Evolutionary conservation across 2,329 filamentous ascomycete species (phyloP).

Genomic region (Apiospora malaysiana): DNA sequence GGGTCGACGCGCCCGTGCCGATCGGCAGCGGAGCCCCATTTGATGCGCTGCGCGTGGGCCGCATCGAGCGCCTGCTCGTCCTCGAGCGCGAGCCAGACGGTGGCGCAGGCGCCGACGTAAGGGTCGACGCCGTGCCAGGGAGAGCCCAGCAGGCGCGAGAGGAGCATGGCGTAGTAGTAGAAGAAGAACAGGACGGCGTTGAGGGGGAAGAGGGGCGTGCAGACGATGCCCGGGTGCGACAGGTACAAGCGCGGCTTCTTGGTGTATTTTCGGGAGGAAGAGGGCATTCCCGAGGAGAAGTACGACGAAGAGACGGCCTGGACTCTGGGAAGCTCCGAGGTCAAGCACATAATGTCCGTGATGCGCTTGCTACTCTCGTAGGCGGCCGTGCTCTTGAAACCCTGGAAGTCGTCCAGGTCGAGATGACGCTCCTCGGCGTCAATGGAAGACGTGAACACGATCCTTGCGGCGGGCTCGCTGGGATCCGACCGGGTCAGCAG

Average conservation of each 20-base stretch:
- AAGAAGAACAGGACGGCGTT: slow-evolving; percentile 70
- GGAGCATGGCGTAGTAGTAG: slow-evolving; percentile 71
- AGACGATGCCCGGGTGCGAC: slow-evolving; percentile 85
- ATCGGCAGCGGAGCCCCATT: slow-evolving; percentile 84
- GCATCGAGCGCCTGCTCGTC: slow-evolving; percentile 66
- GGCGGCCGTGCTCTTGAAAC: slow-evolving; percentile 62
- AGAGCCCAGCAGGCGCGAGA: slow-evolving; percentile 80
- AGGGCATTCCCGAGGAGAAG: slow-evolving; percentile 46
- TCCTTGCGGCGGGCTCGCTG: slow-evolving; percentile 59
- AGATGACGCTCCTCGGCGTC: slow-evolving; percentile 67
- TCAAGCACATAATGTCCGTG: slow-evolving; percentile 83
- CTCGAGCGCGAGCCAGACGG: slow-evolving; percentile 79
- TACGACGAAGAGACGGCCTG: slow-evolving; percentile 62
- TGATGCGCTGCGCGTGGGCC: slow-evolving; percentile 60
- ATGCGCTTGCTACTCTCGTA: slow-evolving; percentile 91
- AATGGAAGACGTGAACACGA: slow-evolving; percentile 88
- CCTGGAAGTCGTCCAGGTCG: slow-evolving; percentile 76
- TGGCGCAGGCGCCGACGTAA: slow-evolving; percentile 77
- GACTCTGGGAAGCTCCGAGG: slow-evolving; percentile 69
- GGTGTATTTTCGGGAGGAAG: slow-evolving; percentile 28
- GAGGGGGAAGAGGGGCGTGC: slow-evolving; percentile 80
- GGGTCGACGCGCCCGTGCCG: slow-evolving; percentile 63
- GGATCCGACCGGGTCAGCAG: slow-evolving; percentile 63
- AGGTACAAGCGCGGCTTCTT: slow-evolving; percentile 73
- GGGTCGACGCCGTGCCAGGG: slow-evolving; percentile 84